Conservation (phyloP, 768 basidiomycete species). For the Plicaturopsis crispa region DNA sequence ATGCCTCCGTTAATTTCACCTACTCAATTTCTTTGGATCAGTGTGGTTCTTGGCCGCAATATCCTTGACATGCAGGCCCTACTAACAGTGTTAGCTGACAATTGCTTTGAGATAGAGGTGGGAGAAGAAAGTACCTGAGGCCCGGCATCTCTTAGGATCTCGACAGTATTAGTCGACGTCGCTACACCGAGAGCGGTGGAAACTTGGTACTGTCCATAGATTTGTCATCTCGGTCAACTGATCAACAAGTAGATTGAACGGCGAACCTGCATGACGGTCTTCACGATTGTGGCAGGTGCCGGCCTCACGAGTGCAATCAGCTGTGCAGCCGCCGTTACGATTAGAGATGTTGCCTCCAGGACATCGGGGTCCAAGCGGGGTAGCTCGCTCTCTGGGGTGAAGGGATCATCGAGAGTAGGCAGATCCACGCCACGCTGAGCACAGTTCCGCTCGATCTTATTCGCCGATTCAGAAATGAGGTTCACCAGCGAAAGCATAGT, state of each 20-base stretch:
- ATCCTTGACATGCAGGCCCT: slow-evolving; percentile 18
- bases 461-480: no score
- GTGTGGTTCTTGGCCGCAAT: slow-evolving; percentile 15
- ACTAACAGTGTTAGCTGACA: neutral
- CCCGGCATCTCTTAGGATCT: slow-evolving; percentile 20
- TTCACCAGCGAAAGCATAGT: no score
- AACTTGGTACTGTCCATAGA: slow-evolving; percentile 7
- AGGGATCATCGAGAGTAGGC: slow-evolving; percentile 11
- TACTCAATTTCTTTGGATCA: slow-evolving; percentile 17
- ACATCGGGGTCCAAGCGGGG: slow-evolving; percentile 4
- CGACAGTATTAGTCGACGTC: slow-evolving; percentile 16
- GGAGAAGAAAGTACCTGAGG: no score
- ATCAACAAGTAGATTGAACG: no score
- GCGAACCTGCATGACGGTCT: slow-evolving; percentile 8
- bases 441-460: no score
- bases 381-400: slow-evolving; percentile 4
- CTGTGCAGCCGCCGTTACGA: slow-evolving; percentile 16
- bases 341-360: slow-evolving; percentile 7
- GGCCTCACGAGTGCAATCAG: slow-evolving; percentile 14
- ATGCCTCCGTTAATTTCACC: neutral
- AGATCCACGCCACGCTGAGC: slow-evolving; percentile 1
- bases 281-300: no score
- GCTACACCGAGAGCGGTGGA: slow-evolving; percentile 4
- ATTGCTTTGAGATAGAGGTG: neutral
- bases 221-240: no score